phyloP scores from a whole-genome alignment of 1,284 basidiomycete species.

The Apiotrichum gamsii region DNA sequence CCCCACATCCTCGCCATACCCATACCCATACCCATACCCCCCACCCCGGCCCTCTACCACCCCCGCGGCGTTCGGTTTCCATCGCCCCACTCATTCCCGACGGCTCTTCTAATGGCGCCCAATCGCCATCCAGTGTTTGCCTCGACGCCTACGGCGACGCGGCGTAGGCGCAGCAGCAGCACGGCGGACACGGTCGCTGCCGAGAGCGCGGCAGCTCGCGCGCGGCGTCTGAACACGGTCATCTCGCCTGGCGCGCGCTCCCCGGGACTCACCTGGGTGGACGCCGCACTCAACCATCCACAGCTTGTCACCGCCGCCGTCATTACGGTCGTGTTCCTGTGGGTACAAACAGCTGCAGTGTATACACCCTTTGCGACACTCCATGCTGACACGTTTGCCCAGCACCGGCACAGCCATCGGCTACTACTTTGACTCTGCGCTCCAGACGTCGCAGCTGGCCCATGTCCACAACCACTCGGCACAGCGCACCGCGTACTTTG shows the following conservation, averaged over 20 bases:
- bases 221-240: conserved; percentile 4
- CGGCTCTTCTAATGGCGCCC: no score
- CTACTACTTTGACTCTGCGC: conserved; percentile 48
- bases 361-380: neutral
- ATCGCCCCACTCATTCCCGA: no score
- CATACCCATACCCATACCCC: no score
- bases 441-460: conserved; percentile 29
- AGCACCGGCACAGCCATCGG: neutral
- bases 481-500: conserved; percentile 58
- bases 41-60: no score
- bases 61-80: no score
- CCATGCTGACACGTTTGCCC: neutral
- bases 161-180: conserved; percentile 8
- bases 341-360: conserved; percentile 9
- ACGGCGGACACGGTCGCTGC: conserved; percentile 1
- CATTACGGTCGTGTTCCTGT: conserved; percentile 23
- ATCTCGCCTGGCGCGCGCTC: neutral
- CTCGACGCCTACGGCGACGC: neutral
- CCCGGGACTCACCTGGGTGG: neutral
- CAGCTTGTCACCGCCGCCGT: conserved; percentile 14
- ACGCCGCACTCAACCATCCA: conserved; percentile 8
- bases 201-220: conserved; percentile 3
- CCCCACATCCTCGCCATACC: no score
- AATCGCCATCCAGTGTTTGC: neutral
- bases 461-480: conserved; percentile 51